phyloP scores from a whole-genome alignment of 2,329 filamentous ascomycete genomes.

The Coleophoma crateriformis region DNA sequence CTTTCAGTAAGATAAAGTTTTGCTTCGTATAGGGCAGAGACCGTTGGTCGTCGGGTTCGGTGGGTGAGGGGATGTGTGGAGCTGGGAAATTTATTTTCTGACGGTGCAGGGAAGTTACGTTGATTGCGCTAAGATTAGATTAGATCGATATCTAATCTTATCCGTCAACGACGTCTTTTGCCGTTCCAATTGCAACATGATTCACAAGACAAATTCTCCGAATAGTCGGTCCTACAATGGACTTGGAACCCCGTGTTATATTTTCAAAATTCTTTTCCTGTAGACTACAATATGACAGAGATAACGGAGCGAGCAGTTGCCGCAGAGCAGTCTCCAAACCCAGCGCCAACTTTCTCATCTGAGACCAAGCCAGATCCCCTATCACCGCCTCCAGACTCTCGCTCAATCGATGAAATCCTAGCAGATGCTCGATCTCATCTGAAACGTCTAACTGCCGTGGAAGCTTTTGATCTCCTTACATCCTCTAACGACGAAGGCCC shows the following conservation, averaged over 20 bases:
- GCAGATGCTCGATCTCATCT: not conserved
- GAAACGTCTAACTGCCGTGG: not conserved
- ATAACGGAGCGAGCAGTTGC: too few relatives aligned
- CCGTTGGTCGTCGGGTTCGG: not conserved
- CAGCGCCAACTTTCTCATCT: too few relatives aligned
- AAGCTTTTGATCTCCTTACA: not conserved
- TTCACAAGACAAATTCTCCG: too few relatives aligned
- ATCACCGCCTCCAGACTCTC: not conserved
- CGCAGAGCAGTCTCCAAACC: too few relatives aligned
- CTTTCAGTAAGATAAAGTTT: not conserved
- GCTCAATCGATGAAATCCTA: not conserved
- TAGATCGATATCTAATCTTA: not conserved
- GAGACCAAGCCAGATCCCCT: not conserved
- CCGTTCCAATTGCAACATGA: too few relatives aligned
- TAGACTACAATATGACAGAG: too few relatives aligned
- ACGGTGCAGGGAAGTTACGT: not conserved
- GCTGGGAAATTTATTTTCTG: slow-evolving; percentile 5
- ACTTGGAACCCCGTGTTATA: too few relatives aligned
- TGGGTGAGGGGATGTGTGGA: not conserved
- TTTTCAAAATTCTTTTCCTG: too few relatives aligned
- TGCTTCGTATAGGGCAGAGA: not conserved
- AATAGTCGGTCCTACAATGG: too few relatives aligned
- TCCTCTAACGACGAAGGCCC: not conserved
- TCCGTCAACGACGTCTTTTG: too few relatives aligned
- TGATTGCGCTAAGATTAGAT: slow-evolving; percentile 9